These are phyloP conservation scores for Metschnikowia noctiluminum DNA, from an alignment of 805 yeast species.

Conservation along the genomic window DNA sequence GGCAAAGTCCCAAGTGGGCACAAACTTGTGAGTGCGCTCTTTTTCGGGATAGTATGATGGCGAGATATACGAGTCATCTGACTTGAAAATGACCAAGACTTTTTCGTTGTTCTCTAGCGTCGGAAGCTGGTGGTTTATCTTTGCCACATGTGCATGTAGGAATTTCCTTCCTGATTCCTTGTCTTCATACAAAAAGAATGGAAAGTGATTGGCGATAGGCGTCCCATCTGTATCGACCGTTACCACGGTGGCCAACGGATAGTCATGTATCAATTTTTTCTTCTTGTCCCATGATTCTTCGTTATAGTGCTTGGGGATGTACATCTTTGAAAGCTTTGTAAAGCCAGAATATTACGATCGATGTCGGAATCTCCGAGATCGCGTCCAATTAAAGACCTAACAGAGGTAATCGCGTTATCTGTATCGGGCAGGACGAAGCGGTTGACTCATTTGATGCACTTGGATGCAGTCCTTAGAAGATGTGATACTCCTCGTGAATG, in stretches of 20 bases:
- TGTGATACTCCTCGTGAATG: no score
- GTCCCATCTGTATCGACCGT: conserved; percentile 38
- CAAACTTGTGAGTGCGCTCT: conserved; percentile 53
- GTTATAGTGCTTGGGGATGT: conserved; percentile 33
- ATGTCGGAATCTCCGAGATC: not conserved
- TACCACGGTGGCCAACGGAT: conserved; percentile 53
- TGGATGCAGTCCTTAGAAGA: no score
- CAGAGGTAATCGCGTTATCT: not conserved
- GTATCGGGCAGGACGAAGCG: conserved; percentile 2
- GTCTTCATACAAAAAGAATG: conserved; percentile 44
- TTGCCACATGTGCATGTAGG: conserved; percentile 55
- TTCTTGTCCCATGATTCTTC: conserved; percentile 36
- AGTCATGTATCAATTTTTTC: conserved; percentile 39
- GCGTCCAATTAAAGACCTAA: not conserved
- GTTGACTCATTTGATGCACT: not conserved
- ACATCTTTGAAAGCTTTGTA: conserved; percentile 22
- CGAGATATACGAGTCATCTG: conserved; percentile 49
- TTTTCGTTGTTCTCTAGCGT: conserved; percentile 36
- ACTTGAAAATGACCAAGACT: conserved; percentile 51
- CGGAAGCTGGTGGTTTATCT: conserved; percentile 48
- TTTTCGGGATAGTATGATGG: conserved; percentile 61
- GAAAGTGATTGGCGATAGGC: conserved; percentile 54
- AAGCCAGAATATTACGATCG: not conserved
- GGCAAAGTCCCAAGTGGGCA: conserved; percentile 71
- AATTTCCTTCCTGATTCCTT: conserved; percentile 34